Percentiles rank a stretch among this genome's conserved stretches.
Evolutionary conservation across 371 early-diverging fungal species (phyloP).

Genomic region (Rhizopus delemar): DNA sequence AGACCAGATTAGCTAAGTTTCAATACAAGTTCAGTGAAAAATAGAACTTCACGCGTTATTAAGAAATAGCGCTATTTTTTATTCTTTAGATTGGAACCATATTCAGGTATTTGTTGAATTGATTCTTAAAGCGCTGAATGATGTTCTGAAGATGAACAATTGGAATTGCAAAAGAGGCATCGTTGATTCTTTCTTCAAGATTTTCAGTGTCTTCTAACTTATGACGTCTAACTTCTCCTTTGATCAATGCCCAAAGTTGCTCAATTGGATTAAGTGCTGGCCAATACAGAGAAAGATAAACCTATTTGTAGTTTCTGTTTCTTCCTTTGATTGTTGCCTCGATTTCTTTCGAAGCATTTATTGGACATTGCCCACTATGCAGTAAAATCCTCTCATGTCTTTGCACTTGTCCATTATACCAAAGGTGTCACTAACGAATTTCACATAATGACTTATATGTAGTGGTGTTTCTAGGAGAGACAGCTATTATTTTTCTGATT

Average conservation of each 20-base stretch:
- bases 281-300: constrained; percentile 16
- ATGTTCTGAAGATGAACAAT: constrained; percentile 13
- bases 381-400: constrained; percentile 15
- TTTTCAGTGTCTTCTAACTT: constrained; percentile 10
- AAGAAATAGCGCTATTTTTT: no score
- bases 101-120: constrained; percentile 12
- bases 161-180: constrained; percentile 14
- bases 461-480: background rate
- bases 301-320: constrained; percentile 15
- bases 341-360: constrained; percentile 5
- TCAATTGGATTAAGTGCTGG: constrained; percentile 16
- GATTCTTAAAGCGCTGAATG: constrained; percentile 15
- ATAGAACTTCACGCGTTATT: no score
- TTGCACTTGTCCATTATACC: constrained; percentile 11
- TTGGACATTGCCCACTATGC: constrained; percentile 13
- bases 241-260: constrained; percentile 14
- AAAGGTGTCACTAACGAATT: constrained; percentile 14
- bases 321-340: constrained; percentile 7
- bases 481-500: background rate
- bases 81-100: background rate
- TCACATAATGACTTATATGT: constrained; percentile 11
- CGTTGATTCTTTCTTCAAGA: constrained; percentile 13
- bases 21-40: no score
- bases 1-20: no score
- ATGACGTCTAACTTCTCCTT: constrained; percentile 8